Base-by-base conservation (phyloP, 2,329 filamentous ascomycete species). In the Cyanodermella asteris region DNA sequence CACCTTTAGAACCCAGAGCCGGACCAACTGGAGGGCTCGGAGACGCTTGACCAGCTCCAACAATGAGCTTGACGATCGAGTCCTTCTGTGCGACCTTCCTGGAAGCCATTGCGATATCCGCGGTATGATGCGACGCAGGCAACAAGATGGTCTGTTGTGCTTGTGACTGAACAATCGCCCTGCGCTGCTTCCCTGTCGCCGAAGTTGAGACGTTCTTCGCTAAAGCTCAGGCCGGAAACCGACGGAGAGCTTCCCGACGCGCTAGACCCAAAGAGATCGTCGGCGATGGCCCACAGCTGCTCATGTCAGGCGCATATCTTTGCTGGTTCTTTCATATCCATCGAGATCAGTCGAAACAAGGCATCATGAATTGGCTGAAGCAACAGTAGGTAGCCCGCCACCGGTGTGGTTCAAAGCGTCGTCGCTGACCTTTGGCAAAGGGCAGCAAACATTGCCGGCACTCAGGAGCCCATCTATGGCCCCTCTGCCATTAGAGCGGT, bases 11-110 rank as follows among this genome's bases (percentile, higher is more conserved):
- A 55, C 87, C 87, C 36, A 97, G 64, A 27, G 87, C 87, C 30
- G 87, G 87, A 59, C 87, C 87, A 42, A 97, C 82, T 4, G 87
- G 87, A 17, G 87, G 87, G 53, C 81, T 90, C 16, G 87, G 87
- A 42, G 72, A 84, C 31, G 87, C 87, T 51, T 93, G 80, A 14
- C 87, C 87, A 29, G 87, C 87, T 41, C 84, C 87, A 33, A 97
- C 87, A 38, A 97, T 91, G 50, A 97, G 66, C 59, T 94, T 97
- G 47, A 97, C 82, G 31, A 94, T 71, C 51, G 77, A 69, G 43
- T 90, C 62, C 34, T 50, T 55, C 35, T 51, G 46, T 28, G 62
- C 39, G 23, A 47, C 50, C 42, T 56, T 61, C 35, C 49, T 51
- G 25, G 62, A n/a, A n/a, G n/a, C n/a, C n/a, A n/a, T n/a, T n/a